Evolutionary conservation across 2,329 filamentous ascomycete genomes (phyloP).

Genomic region (Lojkania enalia): DNA sequence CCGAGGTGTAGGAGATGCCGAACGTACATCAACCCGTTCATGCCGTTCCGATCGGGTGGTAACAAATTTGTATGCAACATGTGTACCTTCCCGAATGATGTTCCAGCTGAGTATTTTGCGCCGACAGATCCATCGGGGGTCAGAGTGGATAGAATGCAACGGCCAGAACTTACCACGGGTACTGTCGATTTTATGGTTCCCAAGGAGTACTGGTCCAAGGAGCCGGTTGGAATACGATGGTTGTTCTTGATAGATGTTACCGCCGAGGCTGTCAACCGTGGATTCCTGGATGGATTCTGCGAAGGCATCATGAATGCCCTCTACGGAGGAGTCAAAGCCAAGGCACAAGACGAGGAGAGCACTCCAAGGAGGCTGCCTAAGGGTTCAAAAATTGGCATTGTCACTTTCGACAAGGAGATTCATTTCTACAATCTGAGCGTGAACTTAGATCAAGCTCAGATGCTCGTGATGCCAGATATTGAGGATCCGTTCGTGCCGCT

Average conservation of each 20-base stretch:
- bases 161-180: slow-evolving; percentile 85
- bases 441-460: slow-evolving; percentile 82
- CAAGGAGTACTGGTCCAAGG: slow-evolving; percentile 97
- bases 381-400: slow-evolving; percentile 87
- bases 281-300: slow-evolving; percentile 87
- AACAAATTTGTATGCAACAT: slow-evolving; percentile 99
- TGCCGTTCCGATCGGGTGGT: slow-evolving; percentile 92
- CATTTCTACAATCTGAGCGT: slow-evolving; percentile 96
- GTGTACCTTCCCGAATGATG: slow-evolving; percentile 96
- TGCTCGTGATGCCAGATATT: slow-evolving; percentile 98
- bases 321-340: slow-evolving; percentile 64
- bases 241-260: slow-evolving; percentile 93
- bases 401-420: slow-evolving; percentile 94
- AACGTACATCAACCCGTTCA: slow-evolving; percentile 98
- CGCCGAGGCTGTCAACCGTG: slow-evolving; percentile 86
- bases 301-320: slow-evolving; percentile 83
- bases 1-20: slow-evolving; percentile 90
- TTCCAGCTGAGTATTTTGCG: slow-evolving; percentile 87
- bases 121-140: slow-evolving; percentile 85
- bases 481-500: slow-evolving; percentile 95
- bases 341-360: slow-evolving; percentile 56
- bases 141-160: slow-evolving; percentile 82
- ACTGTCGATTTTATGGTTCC: slow-evolving; percentile 97
- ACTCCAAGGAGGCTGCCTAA: slow-evolving; percentile 64
- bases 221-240: slow-evolving; percentile 84